Evolutionary conservation across 2,329 filamentous ascomycete genomes (phyloP).

Genomic region (Magnaporthales sp.): DNA sequence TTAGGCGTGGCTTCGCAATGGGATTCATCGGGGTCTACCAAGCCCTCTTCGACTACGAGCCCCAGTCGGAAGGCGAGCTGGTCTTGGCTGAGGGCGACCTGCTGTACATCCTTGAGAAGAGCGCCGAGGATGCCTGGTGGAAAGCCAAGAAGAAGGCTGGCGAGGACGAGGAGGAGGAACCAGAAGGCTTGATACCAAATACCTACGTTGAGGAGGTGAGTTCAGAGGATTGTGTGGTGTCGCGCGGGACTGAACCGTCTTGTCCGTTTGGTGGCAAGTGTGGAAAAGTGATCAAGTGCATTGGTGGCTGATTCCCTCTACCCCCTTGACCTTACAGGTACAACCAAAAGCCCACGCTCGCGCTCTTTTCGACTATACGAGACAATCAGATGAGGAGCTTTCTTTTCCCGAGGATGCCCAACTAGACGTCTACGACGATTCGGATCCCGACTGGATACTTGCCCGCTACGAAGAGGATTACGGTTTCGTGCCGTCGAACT

Average conservation of each 20-base stretch:
- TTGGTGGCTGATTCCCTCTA: neutral
- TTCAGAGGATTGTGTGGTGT: conserved; percentile 10
- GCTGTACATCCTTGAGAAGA: conserved; percentile 41
- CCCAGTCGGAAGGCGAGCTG: conserved; percentile 16
- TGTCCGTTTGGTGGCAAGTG: neutral
- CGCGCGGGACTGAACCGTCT: neutral
- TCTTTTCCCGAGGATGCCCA: conserved; percentile 86
- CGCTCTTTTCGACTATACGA: conserved; percentile 95
- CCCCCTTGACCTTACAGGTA: conserved; percentile 31
- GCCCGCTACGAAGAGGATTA: conserved; percentile 78
- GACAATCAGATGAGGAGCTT: conserved; percentile 95
- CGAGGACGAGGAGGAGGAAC: conserved; percentile 80
- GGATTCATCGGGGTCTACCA: conserved; percentile 16
- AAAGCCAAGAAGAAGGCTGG: conserved; percentile 86
- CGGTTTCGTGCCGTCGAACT: conserved; percentile 93
- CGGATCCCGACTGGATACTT: conserved; percentile 94
- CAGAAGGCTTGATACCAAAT: conserved; percentile 79
- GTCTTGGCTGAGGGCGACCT: conserved; percentile 14
- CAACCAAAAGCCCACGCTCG: conserved; percentile 58
- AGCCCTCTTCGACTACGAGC: conserved; percentile 17
- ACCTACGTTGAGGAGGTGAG: conserved; percentile 93
- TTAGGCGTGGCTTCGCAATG: conserved; percentile 8
- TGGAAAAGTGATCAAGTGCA: neutral
- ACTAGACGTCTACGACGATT: conserved; percentile 78
- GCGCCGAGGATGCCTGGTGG: conserved; percentile 79